Conservation (phyloP, 2,329 filamentous ascomycete genomes). For the Capronia epimyces region DNA sequence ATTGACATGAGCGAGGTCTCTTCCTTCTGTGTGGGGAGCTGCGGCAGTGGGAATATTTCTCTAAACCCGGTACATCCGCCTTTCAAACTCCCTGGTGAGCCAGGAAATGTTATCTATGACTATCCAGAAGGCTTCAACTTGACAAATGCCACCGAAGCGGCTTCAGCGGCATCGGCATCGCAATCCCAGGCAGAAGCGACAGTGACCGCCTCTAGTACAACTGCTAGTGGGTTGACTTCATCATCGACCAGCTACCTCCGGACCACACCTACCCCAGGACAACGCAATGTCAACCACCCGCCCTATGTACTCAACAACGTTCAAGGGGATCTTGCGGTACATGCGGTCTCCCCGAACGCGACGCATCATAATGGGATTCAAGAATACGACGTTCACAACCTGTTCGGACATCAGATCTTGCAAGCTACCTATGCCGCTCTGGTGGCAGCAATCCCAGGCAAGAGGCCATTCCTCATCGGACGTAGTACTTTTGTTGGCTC, state of each 20-base stretch:
- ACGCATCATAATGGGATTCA: conserved; percentile 66
- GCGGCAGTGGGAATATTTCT: conserved; percentile 59
- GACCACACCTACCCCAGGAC: conserved; percentile 57
- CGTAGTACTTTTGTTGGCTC: conserved; percentile 74
- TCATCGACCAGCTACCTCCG: conserved; percentile 48
- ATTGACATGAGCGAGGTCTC: conserved; percentile 59
- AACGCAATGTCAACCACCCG: conserved; percentile 64
- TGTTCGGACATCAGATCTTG: conserved; percentile 69
- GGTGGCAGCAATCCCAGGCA: conserved; percentile 56
- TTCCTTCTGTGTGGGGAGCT: conserved; percentile 66
- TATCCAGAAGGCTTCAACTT: conserved; percentile 67
- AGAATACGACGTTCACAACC: conserved; percentile 76
- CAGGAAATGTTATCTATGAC: conserved; percentile 52
- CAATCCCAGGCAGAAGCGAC: conserved; percentile 46
- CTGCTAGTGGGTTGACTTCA: conserved; percentile 28
- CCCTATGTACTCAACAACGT: conserved; percentile 72
- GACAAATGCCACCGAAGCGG: conserved; percentile 63
- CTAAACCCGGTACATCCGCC: conserved; percentile 64
- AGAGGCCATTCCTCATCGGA: conserved; percentile 78
- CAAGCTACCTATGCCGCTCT: conserved; percentile 72
- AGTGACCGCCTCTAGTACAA: conserved; percentile 33
- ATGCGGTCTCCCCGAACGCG: conserved; percentile 70
- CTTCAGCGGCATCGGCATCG: conserved; percentile 52
- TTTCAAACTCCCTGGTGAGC: conserved; percentile 61
- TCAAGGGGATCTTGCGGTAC: conserved; percentile 64